phyloP scores from a whole-genome alignment of 768 basidiomycete genomes.

The Lepiota subincarnata region DNA sequence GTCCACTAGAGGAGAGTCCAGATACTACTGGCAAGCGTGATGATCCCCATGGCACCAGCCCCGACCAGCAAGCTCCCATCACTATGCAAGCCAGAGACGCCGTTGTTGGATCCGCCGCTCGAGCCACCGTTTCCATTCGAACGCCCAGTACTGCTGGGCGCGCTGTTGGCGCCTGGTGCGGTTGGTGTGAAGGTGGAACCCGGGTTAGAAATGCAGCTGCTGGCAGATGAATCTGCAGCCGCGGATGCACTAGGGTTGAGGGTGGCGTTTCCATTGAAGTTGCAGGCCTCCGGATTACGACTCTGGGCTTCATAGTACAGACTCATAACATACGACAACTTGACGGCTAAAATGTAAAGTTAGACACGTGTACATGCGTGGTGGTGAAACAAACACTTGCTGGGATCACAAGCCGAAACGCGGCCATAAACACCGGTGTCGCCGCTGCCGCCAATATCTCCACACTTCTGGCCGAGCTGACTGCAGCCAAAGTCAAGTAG shows the following conservation, averaged over 20 bases:
- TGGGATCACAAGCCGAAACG: conserved; percentile 75
- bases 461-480: conserved; percentile 57
- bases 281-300: conserved; percentile 60
- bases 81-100: conserved; percentile 20
- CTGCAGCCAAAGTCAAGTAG: conserved; percentile 73
- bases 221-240: conserved; percentile 50
- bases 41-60: conserved; percentile 28
- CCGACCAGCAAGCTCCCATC: conserved; percentile 33
- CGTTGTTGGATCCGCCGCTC: conserved; percentile 17
- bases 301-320: conserved; percentile 66
- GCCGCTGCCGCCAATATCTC: conserved; percentile 71
- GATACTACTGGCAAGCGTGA: conserved; percentile 37
- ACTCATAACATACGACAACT: conserved; percentile 81
- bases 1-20: conserved; percentile 41
- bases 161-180: conserved; percentile 26
- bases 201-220: conserved; percentile 64
- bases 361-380: conserved; percentile 1
- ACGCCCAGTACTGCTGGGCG: conserved; percentile 17
- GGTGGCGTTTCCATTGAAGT: conserved; percentile 83
- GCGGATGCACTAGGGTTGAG: conserved; percentile 53
- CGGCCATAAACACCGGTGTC: conserved; percentile 70
- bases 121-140: conserved; percentile 17
- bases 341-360: conserved; percentile 46
- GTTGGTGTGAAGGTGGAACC: conserved; percentile 61
- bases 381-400: conserved; percentile 33